phyloP scores from a whole-genome alignment of 1,284 basidiomycete species.

The Neonothopanus nambi region DNA sequence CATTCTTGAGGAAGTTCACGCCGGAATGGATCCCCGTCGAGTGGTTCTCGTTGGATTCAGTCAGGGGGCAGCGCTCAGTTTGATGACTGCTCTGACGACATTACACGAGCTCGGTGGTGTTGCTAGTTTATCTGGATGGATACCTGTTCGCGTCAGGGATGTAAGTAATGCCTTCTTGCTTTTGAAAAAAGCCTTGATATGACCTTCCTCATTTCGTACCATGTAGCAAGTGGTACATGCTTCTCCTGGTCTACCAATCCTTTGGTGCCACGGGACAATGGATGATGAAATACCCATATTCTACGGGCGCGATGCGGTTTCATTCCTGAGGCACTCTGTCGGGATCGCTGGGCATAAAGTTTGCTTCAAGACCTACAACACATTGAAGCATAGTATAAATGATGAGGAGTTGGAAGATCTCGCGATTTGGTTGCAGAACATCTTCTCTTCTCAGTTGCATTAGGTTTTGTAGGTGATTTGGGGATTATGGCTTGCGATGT shows the following conservation, averaged over 20 bases:
- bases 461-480: too few species aligned
- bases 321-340: constrained; percentile 33
- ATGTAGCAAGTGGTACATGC: constrained; percentile 33
- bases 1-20: constrained; percentile 39
- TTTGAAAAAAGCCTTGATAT: not conserved
- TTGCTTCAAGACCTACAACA: constrained; percentile 32
- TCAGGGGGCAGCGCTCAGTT: constrained; percentile 42
- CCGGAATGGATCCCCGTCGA: constrained; percentile 34
- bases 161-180: constrained; percentile 24
- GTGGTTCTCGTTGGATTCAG: constrained; percentile 46
- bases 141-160: constrained; percentile 35
- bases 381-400: constrained; percentile 36
- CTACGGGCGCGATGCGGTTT: constrained; percentile 33
- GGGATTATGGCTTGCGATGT: too few species aligned
- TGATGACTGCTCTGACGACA: constrained; percentile 41
- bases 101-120: constrained; percentile 45
- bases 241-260: constrained; percentile 36
- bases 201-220: not conserved
- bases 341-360: constrained; percentile 25
- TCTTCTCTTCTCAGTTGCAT: not conserved
- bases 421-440: constrained; percentile 13
- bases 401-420: constrained; percentile 38
- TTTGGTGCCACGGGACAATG: constrained; percentile 42
- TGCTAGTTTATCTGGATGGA: constrained; percentile 45
- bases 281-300: constrained; percentile 39